A percentile compares a stretch with the other conserved stretches of the same genome.
These are phyloP conservation scores for Luzula sylvatica DNA, from an alignment of 176 grass and related monocot species.

Conservation along the genomic window DNA sequence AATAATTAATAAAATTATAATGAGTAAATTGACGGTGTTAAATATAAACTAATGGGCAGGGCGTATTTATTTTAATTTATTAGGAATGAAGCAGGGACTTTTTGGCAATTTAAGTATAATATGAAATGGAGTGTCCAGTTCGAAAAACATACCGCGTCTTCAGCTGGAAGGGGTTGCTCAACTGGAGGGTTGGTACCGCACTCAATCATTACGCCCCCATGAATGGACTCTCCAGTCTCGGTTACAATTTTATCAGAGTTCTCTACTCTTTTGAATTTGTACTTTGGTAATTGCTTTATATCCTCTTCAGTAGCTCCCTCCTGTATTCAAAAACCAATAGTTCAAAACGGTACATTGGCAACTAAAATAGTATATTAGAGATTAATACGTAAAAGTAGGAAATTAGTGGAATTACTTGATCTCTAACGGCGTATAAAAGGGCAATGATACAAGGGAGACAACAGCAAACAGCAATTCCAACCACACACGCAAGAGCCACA, in stretches of 20 bases:
- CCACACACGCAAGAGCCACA: constrained; percentile 78
- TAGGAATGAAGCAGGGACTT: too few relatives aligned
- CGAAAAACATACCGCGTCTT: constrained; percentile 69
- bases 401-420: constrained; percentile 55
- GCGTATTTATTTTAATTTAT: too few relatives aligned
- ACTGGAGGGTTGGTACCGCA: constrained; percentile 58
- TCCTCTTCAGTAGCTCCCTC: constrained; percentile 94
- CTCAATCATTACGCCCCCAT: constrained; percentile 68
- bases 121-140: not conserved
- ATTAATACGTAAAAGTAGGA: constrained; percentile 2
- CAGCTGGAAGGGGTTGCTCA: constrained; percentile 67
- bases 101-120: too few relatives aligned
- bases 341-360: not conserved
- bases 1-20: too few relatives aligned
- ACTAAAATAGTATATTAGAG: not conserved
- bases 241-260: constrained; percentile 60
- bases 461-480: constrained; percentile 96
- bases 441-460: constrained; percentile 98
- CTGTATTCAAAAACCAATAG: constrained; percentile 41
- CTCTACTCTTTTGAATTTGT: constrained; percentile 54
- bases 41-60: too few relatives aligned
- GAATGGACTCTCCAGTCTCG: constrained; percentile 42
- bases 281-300: constrained; percentile 64
- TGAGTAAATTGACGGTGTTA: too few relatives aligned
- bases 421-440: constrained; percentile 84